Percentiles rank a stretch among this genome's conserved stretches.
Evolutionary conservation across 352 stramenopile genomes (phyloP).

Genomic region (Phytopythium oedochilum): DNA sequence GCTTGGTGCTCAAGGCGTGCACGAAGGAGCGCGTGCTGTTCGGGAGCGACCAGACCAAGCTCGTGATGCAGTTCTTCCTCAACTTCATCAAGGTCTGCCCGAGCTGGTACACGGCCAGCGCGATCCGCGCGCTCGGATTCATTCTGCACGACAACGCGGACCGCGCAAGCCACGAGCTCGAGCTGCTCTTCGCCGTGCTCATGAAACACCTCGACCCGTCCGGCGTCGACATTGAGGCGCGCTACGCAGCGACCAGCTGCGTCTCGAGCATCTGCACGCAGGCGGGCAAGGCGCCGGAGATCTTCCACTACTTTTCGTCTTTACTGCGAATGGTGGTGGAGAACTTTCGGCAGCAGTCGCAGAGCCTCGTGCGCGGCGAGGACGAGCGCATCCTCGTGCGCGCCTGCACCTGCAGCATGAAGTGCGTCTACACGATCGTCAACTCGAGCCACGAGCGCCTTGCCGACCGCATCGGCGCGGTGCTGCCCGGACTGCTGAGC

Average conservation of each 20-base stretch:
- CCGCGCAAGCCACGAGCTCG: slow-evolving; percentile 49
- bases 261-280: slow-evolving; percentile 76
- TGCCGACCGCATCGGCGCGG: slow-evolving; percentile 46
- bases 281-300: slow-evolving; percentile 58
- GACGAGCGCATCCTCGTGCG: slow-evolving; percentile 80
- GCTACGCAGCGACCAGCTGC: slow-evolving; percentile 83
- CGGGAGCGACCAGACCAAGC: slow-evolving; percentile 39
- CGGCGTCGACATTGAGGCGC: slow-evolving; percentile 77
- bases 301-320: slow-evolving; percentile 63
- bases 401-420: slow-evolving; percentile 82
- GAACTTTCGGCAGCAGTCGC: slow-evolving; percentile 79
- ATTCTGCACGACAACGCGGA: slow-evolving; percentile 81
- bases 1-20: slow-evolving; percentile 78
- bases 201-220: slow-evolving; percentile 72
- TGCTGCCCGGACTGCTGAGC: slow-evolving; percentile 55
- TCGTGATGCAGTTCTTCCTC: slow-evolving; percentile 69
- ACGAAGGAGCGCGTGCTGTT: slow-evolving; percentile 72
- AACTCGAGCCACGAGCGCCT: slow-evolving; percentile 61
- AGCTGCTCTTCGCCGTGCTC: slow-evolving; percentile 63
- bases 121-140: slow-evolving; percentile 67
- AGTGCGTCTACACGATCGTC: slow-evolving; percentile 84
- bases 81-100: slow-evolving; percentile 72
- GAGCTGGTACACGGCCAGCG: slow-evolving; percentile 64
- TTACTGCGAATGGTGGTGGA: slow-evolving; percentile 82
- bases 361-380: slow-evolving; percentile 52